These are phyloP conservation scores for Aspergillus baeticus DNA, from an alignment of 495 filamentous ascomycete genomes.

Conservation along the genomic window DNA sequence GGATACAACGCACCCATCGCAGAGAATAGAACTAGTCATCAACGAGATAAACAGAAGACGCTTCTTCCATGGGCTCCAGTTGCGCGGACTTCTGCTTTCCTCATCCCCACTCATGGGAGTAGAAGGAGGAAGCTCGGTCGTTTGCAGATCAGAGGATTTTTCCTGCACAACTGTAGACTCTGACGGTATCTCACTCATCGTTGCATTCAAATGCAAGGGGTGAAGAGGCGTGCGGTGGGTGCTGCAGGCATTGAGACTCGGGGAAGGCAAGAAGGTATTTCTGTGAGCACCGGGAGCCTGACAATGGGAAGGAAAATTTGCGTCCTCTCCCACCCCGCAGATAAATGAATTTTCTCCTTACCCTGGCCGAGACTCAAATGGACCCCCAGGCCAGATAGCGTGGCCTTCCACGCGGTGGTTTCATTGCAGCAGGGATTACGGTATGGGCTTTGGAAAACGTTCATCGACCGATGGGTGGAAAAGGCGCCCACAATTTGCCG, in stretches of 20 bases:
- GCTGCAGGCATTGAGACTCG: background rate
- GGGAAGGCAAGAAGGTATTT: background rate
- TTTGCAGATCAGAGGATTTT: background rate
- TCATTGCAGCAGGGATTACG: no score
- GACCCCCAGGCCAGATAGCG: background rate
- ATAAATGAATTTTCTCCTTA: background rate
- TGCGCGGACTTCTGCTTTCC: constrained; percentile 24
- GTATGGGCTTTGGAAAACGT: no score
- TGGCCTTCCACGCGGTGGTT: background rate
- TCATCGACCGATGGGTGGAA: no score
- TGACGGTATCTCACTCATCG: no score
- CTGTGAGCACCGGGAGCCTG: background rate
- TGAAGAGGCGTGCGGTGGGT: no score
- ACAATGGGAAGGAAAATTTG: no score
- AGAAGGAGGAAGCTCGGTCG: background rate
- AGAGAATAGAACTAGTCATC: constrained; percentile 37
- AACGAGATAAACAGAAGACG: constrained; percentile 33
- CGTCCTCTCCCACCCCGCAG: no score
- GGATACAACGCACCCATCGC: constrained; percentile 30
- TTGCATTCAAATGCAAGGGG: no score
- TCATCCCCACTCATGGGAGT: background rate
- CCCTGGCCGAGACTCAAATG: background rate
- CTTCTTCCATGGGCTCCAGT: constrained; percentile 32
- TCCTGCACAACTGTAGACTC: background rate
- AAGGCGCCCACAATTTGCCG: no score